These are phyloP conservation scores for Wolfiporia cocos DNA, from an alignment of 1,284 basidiomycete genomes.

Conservation along the genomic window DNA sequence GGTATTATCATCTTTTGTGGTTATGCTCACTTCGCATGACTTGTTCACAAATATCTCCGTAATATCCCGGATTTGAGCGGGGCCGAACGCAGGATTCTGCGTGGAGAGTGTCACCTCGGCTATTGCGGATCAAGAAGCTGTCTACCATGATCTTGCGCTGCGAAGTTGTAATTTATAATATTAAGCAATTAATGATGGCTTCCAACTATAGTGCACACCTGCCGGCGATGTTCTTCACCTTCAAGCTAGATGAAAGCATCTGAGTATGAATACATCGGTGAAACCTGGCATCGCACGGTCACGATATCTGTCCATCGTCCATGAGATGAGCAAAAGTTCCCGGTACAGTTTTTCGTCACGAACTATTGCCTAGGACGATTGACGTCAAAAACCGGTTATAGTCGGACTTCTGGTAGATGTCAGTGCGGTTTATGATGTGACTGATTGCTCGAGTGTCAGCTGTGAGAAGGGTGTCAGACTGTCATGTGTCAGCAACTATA, in stretches of 20 bases:
- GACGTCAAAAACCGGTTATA: constrained; percentile 28
- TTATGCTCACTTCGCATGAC: constrained; percentile 33
- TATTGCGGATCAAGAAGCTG: not conserved
- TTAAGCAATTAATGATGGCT: not conserved
- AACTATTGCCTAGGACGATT: constrained; percentile 39
- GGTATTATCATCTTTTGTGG: no score
- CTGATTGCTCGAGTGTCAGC: constrained; percentile 28
- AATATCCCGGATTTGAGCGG: constrained; percentile 44
- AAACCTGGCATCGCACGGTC: not conserved
- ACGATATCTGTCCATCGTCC: not conserved
- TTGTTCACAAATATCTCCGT: constrained; percentile 50
- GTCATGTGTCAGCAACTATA: not conserved
- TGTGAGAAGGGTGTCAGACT: constrained; percentile 37
- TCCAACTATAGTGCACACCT: constrained; percentile 4
- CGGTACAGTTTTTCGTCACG: not conserved
- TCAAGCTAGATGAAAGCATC: not conserved
- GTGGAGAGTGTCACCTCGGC: not conserved
- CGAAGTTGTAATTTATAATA: not conserved
- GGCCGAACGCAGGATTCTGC: constrained; percentile 53
- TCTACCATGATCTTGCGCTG: constrained; percentile 13
- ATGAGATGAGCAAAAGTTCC: not conserved
- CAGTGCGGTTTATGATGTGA: constrained; percentile 23
- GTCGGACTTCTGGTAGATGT: constrained; percentile 42
- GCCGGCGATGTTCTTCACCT: constrained; percentile 14
- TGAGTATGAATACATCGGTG: not conserved